Evolutionary conservation across 345 rosid species (phyloP), one percentile per base, ranked within the genome.

Genomic region (Eucalyptus camaldulensis): DNA sequence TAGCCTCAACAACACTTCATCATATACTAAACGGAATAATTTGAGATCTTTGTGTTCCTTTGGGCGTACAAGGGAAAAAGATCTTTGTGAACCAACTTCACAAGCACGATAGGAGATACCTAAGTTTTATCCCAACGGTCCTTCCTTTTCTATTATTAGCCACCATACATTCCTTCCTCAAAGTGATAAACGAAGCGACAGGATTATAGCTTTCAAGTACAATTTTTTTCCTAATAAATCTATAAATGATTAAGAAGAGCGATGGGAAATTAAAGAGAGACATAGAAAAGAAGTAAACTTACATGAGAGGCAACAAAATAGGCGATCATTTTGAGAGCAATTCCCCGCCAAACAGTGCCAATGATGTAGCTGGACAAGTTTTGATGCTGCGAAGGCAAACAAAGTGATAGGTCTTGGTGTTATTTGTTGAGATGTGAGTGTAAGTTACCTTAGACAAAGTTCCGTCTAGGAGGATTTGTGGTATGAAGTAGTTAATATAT

Each of bases 271-370:
- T 27, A 54, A 81, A 27, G 13, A 4, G 15, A 15, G 49, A 88
- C 90, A 60, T 45, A 80, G 22, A 24, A 47, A 44, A 49, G 88
- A 62, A 31, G 24, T 13, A 43, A 45, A 87, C 97, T 93, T 94
- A 96, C 98, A 81, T 95, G 99, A 4, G 99, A 95, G 3, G 99
- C 99, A 47, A 97, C 98, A 50, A 97, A 97, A 88, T 96, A 94
- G 21, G 97, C 96, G 10, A 96, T 92, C 97, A 97, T 91, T 92
- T 96, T 97, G 91, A 97, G 98, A 49, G 94, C 96, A 47, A 96
- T 93, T 37, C 98, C 99, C 98, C 97, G 95, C 98, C 99, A 97
- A 80, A 96, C 96, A 3, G 96, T 95, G 15, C 99, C 98, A 85
- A 96, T 96, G 56, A 96, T 94, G 95, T 96, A 96, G 85, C 98